Conservation (phyloP, 2,329 filamentous ascomycete species). For the Cercospora brassicicola region DNA sequence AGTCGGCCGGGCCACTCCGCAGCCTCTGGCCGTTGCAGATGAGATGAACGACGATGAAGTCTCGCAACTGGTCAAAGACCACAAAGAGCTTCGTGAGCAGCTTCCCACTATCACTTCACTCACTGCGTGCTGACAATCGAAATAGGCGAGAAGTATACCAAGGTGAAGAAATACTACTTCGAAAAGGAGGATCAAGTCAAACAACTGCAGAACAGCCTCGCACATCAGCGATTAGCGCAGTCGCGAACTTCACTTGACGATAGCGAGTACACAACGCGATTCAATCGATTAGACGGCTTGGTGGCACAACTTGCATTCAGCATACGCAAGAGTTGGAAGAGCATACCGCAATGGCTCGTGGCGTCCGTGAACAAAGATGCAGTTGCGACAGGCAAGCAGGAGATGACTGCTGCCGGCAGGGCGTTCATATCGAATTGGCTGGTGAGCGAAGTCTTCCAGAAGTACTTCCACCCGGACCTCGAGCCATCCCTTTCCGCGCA, state of each 20-base stretch:
- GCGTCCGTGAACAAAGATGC: conserved; percentile 81
- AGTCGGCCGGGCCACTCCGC: conserved; percentile 44
- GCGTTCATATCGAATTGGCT: conserved; percentile 88
- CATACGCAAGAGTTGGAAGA: conserved; percentile 90
- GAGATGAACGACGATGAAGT: conserved; percentile 53
- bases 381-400: conserved; percentile 82
- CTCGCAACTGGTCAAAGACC: conserved; percentile 50
- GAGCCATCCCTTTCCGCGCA: conserved; percentile 73
- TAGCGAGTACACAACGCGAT: conserved; percentile 85
- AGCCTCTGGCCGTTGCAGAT: conserved; percentile 40
- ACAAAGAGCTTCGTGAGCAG: conserved; percentile 52
- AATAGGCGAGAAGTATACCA: conserved; percentile 90
- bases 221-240: conserved; percentile 90
- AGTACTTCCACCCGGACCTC: conserved; percentile 87
- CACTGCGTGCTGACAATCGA: conserved; percentile 21
- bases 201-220: conserved; percentile 93
- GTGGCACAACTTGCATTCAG: conserved; percentile 95
- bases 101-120: not conserved
- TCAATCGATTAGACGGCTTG: conserved; percentile 86
- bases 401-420: conserved; percentile 94
- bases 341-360: conserved; percentile 76
- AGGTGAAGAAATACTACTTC: conserved; percentile 96
- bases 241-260: conserved; percentile 94
- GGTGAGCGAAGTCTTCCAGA: conserved; percentile 85
- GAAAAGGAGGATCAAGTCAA: conserved; percentile 88